Percentiles rank a stretch among this genome's conserved stretches.
Evolutionary conservation across 176 grass and related monocot genomes (phyloP).

Genomic region (Paspalum notatum): DNA sequence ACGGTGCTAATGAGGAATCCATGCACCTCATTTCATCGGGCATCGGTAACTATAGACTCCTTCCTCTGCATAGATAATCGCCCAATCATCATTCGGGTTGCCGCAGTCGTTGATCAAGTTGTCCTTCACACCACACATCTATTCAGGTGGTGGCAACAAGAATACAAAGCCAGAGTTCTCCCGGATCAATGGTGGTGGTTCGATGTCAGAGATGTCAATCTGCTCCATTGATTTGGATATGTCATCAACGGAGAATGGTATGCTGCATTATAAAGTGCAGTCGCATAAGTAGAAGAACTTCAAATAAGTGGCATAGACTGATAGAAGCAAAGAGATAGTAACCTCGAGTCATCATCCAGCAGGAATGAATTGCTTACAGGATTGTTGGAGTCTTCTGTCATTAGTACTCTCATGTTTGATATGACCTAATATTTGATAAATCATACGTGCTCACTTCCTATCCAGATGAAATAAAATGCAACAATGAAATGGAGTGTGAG

Average conservation of each 20-base stretch:
- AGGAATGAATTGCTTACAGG: conserved; percentile 97
- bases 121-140: conserved; percentile 9
- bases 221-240: conserved; percentile 96
- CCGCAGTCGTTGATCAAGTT: conserved; percentile 27
- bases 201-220: conserved; percentile 89
- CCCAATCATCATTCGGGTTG: conserved; percentile 6
- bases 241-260: conserved; percentile 94
- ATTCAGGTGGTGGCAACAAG: conserved; percentile 70
- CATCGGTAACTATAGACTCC: conserved; percentile 15
- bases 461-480: conserved; percentile 15
- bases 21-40: background rate
- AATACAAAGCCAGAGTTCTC: conserved; percentile 96
- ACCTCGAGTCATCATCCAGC: conserved; percentile 98
- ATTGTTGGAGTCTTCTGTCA: conserved; percentile 98
- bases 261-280: conserved; percentile 58
- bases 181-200: conserved; percentile 77
- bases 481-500: background rate
- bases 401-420: conserved; percentile 96
- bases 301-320: conserved; percentile 14
- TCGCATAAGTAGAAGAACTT: conserved; percentile 21
- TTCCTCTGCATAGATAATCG: background rate
- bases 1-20: conserved; percentile 17
- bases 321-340: conserved; percentile 33
- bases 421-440: conserved; percentile 66
- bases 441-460: conserved; percentile 29